Conservation (phyloP, 208 protist species). For the Crithidia bombi region DNA sequence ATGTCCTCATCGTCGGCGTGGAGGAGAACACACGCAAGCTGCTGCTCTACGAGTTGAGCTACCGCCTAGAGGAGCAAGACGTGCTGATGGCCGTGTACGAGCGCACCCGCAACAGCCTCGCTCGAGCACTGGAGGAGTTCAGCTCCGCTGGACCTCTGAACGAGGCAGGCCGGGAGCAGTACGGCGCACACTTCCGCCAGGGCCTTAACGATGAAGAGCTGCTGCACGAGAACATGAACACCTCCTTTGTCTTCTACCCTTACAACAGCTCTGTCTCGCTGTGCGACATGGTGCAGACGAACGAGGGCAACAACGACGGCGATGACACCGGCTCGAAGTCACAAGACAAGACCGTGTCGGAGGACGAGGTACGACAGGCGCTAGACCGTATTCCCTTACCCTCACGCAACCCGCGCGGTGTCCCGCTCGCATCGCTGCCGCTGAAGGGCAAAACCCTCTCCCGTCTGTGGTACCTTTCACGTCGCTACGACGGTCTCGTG, state of each 20-base stretch:
- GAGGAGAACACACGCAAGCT: conserved; percentile 54
- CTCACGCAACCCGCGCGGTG: conserved; percentile 33
- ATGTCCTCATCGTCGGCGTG: conserved; percentile 79
- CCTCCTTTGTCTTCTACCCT: conserved; percentile 69
- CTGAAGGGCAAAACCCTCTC: conserved; percentile 27
- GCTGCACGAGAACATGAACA: conserved; percentile 53
- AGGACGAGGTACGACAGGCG: conserved; percentile 32
- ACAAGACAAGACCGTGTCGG: conserved; percentile 25
- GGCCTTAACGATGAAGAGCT: conserved; percentile 41
- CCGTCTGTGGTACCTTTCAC: conserved; percentile 33
- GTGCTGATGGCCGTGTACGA: conserved; percentile 75
- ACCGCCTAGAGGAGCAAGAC: conserved; percentile 60
- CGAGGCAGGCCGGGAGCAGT: conserved; percentile 31
- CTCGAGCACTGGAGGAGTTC: conserved; percentile 53
- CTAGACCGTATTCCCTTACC: conserved; percentile 37
- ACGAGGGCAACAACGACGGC: background rate
- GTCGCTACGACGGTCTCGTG: conserved; percentile 29
- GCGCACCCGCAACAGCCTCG: conserved; percentile 53
- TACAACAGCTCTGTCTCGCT: conserved; percentile 60
- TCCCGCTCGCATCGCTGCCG: conserved; percentile 45
- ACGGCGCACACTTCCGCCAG: conserved; percentile 42
- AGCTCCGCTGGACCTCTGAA: conserved; percentile 34
- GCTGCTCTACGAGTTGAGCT: conserved; percentile 72
- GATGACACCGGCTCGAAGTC: conserved; percentile 19
- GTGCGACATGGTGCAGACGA: conserved; percentile 10